Base-by-base conservation (phyloP, 441 rosid genomes). In the Croton setiger region DNA sequence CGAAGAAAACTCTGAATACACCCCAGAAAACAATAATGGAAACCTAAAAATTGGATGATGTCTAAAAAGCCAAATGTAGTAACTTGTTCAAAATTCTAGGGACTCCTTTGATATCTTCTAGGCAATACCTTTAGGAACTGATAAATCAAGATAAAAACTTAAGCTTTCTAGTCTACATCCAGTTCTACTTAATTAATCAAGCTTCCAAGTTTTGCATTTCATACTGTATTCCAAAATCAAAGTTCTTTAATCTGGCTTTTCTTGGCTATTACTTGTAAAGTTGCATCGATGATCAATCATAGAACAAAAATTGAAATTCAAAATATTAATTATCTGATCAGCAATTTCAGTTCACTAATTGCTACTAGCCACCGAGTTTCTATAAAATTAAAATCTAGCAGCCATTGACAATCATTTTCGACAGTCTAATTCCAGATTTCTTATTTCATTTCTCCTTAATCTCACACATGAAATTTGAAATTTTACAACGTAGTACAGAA, bases 281-380 rank as follows among this genome's bases (percentile, higher is more conserved):
- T 13, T 4, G 8, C 27, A 52, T 20, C 8, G 20, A 52, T 52
- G 23, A 52, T 52, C 33, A 1, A 12, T 1, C 11, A 12, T 1
- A 54, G 27, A 23, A 54, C 13, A 20, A 23, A 17, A 63, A 1
- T 7, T n/a, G 44, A 35, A 51, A 18, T 11, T 9, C 4, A 64
- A 12, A 14, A 61, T 49, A 17, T 69, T 43, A 33, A 10, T 10
- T 61, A 3, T 10, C 58, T 33, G 23, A 12, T 11, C 11, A 11
- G 69, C 15, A 45, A 20, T 58, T 66, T 47, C 12, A 52, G 31
- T 69, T 51, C 41, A 48, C 20, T 60, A 11, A 51, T 57, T 39
- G 13, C 56, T 21, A 27, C 31, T 27, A 1, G 5, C 5, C 11
- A 12, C 1, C 31, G 35, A 21, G n/a, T 47, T 18, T 47, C 27